Evolutionary conservation across 495 filamentous ascomycete species (phyloP).

Genomic region (Xylaria castorea): DNA sequence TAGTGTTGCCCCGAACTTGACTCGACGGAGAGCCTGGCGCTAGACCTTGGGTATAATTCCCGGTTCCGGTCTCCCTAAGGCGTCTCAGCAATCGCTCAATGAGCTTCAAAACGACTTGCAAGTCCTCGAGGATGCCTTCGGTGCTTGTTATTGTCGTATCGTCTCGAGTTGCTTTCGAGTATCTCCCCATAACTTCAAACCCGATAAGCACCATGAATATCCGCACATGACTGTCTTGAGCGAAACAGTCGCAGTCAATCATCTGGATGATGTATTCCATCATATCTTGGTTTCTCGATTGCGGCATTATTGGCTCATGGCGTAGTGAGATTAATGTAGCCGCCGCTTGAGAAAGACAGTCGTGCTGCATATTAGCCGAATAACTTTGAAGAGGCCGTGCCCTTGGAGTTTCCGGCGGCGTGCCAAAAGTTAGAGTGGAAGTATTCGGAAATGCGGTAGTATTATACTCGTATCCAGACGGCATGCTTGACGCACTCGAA

Average conservation of each 20-base stretch:
- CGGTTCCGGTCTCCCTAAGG: constrained; percentile 24
- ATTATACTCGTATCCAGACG: constrained; percentile 22
- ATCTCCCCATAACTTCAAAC: constrained; percentile 27
- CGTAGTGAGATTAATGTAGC: constrained; percentile 24
- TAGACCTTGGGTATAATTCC: constrained; percentile 16
- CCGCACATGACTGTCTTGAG: constrained; percentile 21
- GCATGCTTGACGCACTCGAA: constrained; percentile 29
- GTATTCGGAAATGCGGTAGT: constrained; percentile 15
- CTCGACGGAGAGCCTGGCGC: constrained; percentile 4
- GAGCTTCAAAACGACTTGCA: constrained; percentile 28
- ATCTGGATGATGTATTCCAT: constrained; percentile 29
- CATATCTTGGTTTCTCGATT: constrained; percentile 16
- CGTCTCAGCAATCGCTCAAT: constrained; percentile 26
- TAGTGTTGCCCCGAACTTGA: constrained; percentile 15
- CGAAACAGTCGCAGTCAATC: constrained; percentile 30
- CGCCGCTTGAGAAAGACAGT: constrained; percentile 30
- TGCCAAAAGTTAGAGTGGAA: constrained; percentile 22
- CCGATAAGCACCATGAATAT: constrained; percentile 29
- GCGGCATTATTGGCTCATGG: constrained; percentile 17
- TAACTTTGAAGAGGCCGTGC: constrained; percentile 16
- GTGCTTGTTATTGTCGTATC: constrained; percentile 20
- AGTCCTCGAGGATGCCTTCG: constrained; percentile 26
- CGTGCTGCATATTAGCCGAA: constrained; percentile 21
- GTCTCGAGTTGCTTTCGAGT: constrained; percentile 23
- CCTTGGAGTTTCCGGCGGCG: constrained; percentile 27